Conservation (phyloP, 768 basidiomycete species). For the Amanita subjunquillea region DNA sequence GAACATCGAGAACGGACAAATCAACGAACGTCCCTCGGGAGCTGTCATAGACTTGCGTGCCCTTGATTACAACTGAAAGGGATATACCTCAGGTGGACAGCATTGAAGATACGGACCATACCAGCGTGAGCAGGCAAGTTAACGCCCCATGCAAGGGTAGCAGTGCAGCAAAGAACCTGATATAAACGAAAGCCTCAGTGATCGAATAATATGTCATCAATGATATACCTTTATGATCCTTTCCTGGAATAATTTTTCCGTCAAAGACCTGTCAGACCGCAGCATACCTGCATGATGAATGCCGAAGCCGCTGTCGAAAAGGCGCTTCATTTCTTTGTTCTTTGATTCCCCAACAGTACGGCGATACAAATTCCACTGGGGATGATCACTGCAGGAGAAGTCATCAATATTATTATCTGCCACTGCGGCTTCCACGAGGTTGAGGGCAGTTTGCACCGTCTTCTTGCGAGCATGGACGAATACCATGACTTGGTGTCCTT, state of each 20-base stretch:
- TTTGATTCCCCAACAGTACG: conserved; percentile 68
- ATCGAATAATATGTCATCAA: background rate
- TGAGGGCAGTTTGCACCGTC: conserved; percentile 85
- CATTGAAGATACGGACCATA: conserved; percentile 17
- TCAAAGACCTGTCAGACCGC: conserved; percentile 86
- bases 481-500: conserved; percentile 98
- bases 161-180: conserved; percentile 97
- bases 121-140: conserved; percentile 97
- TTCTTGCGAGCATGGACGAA: conserved; percentile 98
- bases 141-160: conserved; percentile 98
- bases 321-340: conserved; percentile 94
- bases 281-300: conserved; percentile 99
- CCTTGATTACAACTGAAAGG: conserved; percentile 80
- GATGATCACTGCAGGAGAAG: conserved; percentile 77
- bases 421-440: conserved; percentile 66
- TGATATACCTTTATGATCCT: conserved; percentile 77
- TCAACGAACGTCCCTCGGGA: conserved; percentile 85
- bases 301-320: conserved; percentile 89
- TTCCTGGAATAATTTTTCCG: conserved; percentile 89
- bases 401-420: conserved; percentile 64
- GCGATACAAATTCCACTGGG: conserved; percentile 67
- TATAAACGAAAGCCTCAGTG: background rate
- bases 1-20: conserved; percentile 86
- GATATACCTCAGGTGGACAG: background rate
- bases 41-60: conserved; percentile 93